Percentiles rank a stretch among this genome's conserved stretches.
Evolutionary conservation across 371 early-diverging fungal species (phyloP).

Genomic region (Saksenaea oblongispora): DNA sequence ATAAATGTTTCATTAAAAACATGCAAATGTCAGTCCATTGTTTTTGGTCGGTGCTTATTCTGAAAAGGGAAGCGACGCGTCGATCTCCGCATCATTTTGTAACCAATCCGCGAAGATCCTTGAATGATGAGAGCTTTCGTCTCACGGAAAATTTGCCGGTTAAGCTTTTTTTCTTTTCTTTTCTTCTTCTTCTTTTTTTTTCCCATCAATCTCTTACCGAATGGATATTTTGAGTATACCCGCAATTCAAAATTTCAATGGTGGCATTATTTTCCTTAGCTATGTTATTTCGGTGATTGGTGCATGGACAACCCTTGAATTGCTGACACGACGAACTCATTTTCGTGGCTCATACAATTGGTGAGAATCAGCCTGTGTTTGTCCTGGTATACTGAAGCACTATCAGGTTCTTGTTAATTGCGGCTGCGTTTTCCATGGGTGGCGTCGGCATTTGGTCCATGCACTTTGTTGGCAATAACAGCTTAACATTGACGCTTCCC

Average conservation of each 20-base stretch:
- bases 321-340: constrained; percentile 24
- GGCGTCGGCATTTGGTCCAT: constrained; percentile 51
- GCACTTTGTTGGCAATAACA: constrained; percentile 52
- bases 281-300: constrained; percentile 22
- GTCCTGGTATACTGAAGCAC: neutral
- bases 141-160: neutral
- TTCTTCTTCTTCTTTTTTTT: neutral
- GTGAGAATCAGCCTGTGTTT: neutral
- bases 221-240: neutral
- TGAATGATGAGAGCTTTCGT: neutral
- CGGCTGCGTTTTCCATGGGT: constrained; percentile 45
- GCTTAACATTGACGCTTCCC: constrained; percentile 25
- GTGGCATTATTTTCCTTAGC: constrained; percentile 27
- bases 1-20: too few species aligned
- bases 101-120: neutral
- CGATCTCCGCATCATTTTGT: neutral
- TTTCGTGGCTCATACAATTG: constrained; percentile 22
- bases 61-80: neutral
- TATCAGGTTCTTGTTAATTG: constrained; percentile 34
- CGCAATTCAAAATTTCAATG: constrained; percentile 22
- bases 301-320: constrained; percentile 21
- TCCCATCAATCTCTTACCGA: neutral
- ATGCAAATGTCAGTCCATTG: too few species aligned
- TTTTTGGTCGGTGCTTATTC: neutral
- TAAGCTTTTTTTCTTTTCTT: neutral